phyloP scores from a whole-genome alignment of 2,329 filamentous ascomycete genomes.

The Pseudogymnoascus sp. region DNA sequence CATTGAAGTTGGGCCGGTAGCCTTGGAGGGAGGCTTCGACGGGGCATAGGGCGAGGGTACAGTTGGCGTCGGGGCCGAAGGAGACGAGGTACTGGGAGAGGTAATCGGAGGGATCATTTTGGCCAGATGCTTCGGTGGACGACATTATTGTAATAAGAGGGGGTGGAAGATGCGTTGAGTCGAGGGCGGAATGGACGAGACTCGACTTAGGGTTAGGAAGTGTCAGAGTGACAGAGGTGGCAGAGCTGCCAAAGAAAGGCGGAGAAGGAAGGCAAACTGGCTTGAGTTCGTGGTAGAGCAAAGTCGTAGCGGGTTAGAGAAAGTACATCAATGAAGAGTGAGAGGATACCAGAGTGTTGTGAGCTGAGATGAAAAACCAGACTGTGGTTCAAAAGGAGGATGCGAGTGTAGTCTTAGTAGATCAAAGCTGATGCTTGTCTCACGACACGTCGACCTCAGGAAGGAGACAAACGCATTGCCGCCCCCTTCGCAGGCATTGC shows the following conservation, averaged over 20 bases:
- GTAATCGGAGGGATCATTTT: slow-evolving; percentile 7
- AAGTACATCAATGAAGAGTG: slow-evolving; percentile 8
- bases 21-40: slow-evolving; percentile 35
- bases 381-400: slow-evolving; percentile 5
- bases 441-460: neutral
- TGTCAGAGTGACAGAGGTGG: slow-evolving; percentile 4
- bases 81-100: slow-evolving; percentile 11
- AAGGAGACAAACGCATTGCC: neutral
- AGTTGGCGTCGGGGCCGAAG: slow-evolving; percentile 18
- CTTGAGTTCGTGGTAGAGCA: slow-evolving; percentile 9
- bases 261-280: slow-evolving; percentile 9
- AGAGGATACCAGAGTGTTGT: slow-evolving; percentile 8
- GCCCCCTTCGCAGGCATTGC: slow-evolving; percentile 8
- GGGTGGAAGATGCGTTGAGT: slow-evolving; percentile 8
- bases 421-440: neutral
- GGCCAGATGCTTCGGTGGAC: neutral
- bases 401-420: neutral
- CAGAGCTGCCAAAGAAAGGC: slow-evolving; percentile 9
- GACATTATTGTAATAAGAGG: slow-evolving; percentile 4
- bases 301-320: neutral
- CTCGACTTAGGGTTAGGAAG: neutral
- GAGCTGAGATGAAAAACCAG: slow-evolving; percentile 10
- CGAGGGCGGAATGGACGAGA: slow-evolving; percentile 9
- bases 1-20: slow-evolving; percentile 45
- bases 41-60: slow-evolving; percentile 31